phyloP scores from a whole-genome alignment of 1,284 basidiomycete species.

The Ceratobasidium papillatum region DNA sequence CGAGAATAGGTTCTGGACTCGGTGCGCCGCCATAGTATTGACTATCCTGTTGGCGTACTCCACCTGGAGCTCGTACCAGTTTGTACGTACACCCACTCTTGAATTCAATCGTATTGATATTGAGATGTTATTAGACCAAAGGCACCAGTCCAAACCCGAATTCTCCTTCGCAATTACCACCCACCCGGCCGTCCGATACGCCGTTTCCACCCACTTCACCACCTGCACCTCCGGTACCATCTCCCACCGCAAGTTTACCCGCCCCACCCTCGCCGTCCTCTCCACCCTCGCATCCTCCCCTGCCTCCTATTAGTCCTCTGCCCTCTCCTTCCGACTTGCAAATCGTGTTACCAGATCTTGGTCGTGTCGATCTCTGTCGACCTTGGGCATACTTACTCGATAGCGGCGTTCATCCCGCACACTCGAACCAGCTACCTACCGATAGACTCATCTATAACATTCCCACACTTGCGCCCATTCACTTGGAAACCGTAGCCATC shows the following conservation, averaged over 20 bases:
- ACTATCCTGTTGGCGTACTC: not conserved
- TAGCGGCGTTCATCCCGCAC: not conserved
- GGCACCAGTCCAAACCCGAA: not conserved
- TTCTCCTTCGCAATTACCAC: not conserved
- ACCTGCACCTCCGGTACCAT: too few relatives aligned
- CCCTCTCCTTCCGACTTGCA: not conserved
- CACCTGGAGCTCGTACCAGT: not conserved
- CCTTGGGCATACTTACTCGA: slow-evolving; percentile 11
- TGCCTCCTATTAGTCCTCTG: not conserved
- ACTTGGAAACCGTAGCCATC: not conserved
- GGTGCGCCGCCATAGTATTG: not conserved
- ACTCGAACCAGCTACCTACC: not conserved
- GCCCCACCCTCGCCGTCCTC: not conserved
- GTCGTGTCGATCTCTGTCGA: slow-evolving; percentile 15
- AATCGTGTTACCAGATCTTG: not conserved
- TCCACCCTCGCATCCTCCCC: not conserved
- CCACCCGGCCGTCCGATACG: not conserved
- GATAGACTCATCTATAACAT: slow-evolving; percentile 4
- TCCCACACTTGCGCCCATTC: not conserved
- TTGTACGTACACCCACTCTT: not conserved
- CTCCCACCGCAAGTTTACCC: too few relatives aligned
- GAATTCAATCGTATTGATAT: not conserved
- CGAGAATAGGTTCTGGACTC: slow-evolving; percentile 3
- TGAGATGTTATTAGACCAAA: not conserved
- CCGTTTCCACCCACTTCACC: not conserved